Base-by-base conservation (phyloP, 2,329 filamentous ascomycete genomes). In the Xylaria sp. region DNA sequence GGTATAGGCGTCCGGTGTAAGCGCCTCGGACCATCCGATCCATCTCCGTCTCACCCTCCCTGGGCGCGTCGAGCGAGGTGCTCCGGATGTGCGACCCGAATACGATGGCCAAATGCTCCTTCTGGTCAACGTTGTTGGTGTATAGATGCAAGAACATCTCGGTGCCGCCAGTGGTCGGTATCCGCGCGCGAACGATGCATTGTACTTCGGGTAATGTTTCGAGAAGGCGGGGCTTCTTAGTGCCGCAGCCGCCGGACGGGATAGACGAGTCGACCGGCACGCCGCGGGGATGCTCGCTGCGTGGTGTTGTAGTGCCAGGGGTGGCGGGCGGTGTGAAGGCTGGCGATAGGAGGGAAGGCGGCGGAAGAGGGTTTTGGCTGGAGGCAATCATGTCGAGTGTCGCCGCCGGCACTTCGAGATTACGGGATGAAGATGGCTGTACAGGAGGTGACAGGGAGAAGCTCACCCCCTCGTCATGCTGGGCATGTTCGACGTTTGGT, bases 91-190 rank as follows among this genome's bases (percentile, higher is more conserved):
- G 86, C 67, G 91, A 90, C 2, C 96, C 96, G 80, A 99, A 99
- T 0, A 99, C 96, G 77, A 99, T 98, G 20, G 96, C 96, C 60
- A 99, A 83, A 79, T 99, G 96, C 78, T 99, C 96, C 81, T 99
- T 99, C 72, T 91, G 93, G 80, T 99, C 96, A 6, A 93, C 89
- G 75, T 92, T 92, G 81, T 99, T 99, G 71, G 90, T 90, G 82
- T 99, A 99, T 0, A 98, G 85, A 78, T 99, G 95, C 60, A 99
- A 82, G 81, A 97, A 99, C 94, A 99, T 98, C 80, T 99, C 94
- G 11, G 94, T 92, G 3, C 95, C 95, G 0, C 88, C 89, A 2
- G 93, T 95, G 0, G 95, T 98, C 0, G 96, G 96, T 75, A 99
- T 99, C 63, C 96, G 91, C 20, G 96, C 96, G 73, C 96, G 92